These are phyloP conservation scores for Pseudocercospora macadamiae DNA, from an alignment of 2,329 filamentous ascomycete genomes.

Conservation along the genomic window DNA sequence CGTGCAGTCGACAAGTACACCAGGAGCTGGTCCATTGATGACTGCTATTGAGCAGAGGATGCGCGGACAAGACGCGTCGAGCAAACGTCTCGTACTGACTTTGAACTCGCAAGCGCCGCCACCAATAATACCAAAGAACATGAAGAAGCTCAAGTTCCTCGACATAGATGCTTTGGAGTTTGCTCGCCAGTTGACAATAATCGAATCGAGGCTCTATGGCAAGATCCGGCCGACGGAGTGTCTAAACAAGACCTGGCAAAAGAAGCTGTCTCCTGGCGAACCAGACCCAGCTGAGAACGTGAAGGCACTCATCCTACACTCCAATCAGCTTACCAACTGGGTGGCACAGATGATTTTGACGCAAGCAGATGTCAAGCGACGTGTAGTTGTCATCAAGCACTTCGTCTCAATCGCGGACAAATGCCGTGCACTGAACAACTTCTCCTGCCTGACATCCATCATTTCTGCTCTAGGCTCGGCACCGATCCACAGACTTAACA, in stretches of 20 bases:
- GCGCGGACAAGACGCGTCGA: slow-evolving; percentile 82
- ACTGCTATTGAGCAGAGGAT: slow-evolving; percentile 85
- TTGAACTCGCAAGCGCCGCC: slow-evolving; percentile 76
- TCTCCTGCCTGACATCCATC: slow-evolving; percentile 94
- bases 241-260: slow-evolving; percentile 98
- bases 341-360: slow-evolving; percentile 98
- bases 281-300: slow-evolving; percentile 90
- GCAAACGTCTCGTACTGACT: slow-evolving; percentile 84
- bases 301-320: slow-evolving; percentile 94
- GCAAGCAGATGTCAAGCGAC: slow-evolving; percentile 91
- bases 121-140: slow-evolving; percentile 95
- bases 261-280: slow-evolving; percentile 81
- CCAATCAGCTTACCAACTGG: slow-evolving; percentile 99
- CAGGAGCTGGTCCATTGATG: slow-evolving; percentile 82
- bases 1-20: slow-evolving; percentile 90
- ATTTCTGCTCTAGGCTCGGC: slow-evolving; percentile 94
- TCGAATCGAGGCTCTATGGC: slow-evolving; percentile 90
- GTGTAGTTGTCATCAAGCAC: slow-evolving; percentile 97
- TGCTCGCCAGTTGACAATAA: slow-evolving; percentile 95
- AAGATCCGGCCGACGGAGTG: slow-evolving; percentile 97
- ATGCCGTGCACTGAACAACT: slow-evolving; percentile 93
- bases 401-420: slow-evolving; percentile 97
- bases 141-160: slow-evolving; percentile 98
- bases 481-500: slow-evolving; percentile 87
- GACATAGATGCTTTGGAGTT: slow-evolving; percentile 97